Percentiles rank a stretch among this genome's conserved stretches.
Evolutionary conservation across 805 yeast genomes (phyloP).

Genomic region (Candida lessepsii): DNA sequence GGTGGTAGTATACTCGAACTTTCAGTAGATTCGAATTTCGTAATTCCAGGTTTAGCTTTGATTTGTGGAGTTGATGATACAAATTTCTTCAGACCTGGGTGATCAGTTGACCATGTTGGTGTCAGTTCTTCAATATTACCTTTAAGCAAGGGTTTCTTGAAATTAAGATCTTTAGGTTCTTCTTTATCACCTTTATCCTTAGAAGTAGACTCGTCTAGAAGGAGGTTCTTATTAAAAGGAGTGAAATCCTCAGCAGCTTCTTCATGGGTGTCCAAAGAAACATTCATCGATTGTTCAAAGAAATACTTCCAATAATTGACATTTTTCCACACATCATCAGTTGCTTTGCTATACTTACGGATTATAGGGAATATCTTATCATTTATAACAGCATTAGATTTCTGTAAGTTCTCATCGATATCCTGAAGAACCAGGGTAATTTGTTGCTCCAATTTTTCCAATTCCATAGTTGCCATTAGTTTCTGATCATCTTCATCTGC

Average conservation of each 20-base stretch:
- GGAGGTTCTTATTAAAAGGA: conserved; percentile 11
- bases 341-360: conserved; percentile 54
- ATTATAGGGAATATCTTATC: conserved; percentile 69
- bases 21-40: conserved; percentile 23
- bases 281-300: conserved; percentile 57
- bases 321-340: conserved; percentile 62
- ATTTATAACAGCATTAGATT: conserved; percentile 65
- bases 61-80: conserved; percentile 13
- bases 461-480: conserved; percentile 30
- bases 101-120: conserved; percentile 36
- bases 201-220: conserved; percentile 20
- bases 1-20: conserved; percentile 25
- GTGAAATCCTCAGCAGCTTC: conserved; percentile 2
- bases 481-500: conserved; percentile 12
- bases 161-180: conserved; percentile 7
- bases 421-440: conserved; percentile 75
- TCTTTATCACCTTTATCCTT: conserved; percentile 8
- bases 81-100: conserved; percentile 14
- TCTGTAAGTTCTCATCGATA: conserved; percentile 70
- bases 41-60: conserved; percentile 3
- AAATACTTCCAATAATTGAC: conserved; percentile 75
- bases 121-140: conserved; percentile 28
- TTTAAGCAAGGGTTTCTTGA: conserved; percentile 21
- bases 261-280: conserved; percentile 40
- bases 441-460: conserved; percentile 73